Percentiles rank a stretch among this genome's conserved stretches.
Conservation (phyloP, 345 rosid genomes). For the Moricandia arvensis region DNA sequence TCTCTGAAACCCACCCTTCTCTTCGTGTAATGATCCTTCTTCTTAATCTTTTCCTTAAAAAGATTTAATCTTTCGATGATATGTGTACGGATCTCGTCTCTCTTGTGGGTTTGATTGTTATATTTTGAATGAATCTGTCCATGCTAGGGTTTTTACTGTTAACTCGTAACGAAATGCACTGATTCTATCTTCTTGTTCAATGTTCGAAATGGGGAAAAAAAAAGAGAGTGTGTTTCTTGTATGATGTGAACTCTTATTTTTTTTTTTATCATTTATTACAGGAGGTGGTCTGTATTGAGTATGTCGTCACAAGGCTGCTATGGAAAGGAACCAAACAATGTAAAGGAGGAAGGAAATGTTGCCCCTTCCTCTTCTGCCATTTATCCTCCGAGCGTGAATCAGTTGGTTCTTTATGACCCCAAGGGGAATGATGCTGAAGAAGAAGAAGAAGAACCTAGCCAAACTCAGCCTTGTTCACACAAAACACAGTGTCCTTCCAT, state of each 20-base stretch:
- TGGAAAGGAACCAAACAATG: constrained; percentile 32
- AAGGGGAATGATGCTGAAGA: constrained; percentile 39
- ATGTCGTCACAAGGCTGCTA: constrained; percentile 45
- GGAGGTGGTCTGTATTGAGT: constrained; percentile 19
- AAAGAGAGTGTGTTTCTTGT: neutral
- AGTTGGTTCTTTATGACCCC: constrained; percentile 66
- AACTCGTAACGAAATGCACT: neutral
- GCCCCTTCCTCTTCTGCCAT: constrained; percentile 29
- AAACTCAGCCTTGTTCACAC: constrained; percentile 31
- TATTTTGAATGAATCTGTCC: neutral
- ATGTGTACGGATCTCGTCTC: constrained; percentile 11
- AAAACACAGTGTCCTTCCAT: constrained; percentile 56
- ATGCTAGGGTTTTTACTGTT: neutral
- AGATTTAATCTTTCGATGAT: neutral
- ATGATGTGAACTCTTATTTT: neutral
- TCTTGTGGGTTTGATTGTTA: neutral
- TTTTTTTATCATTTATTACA: neutral
- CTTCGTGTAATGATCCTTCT: constrained; percentile 3
- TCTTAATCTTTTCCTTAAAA: neutral
- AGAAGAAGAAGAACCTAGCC: constrained; percentile 17
- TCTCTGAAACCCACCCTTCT: neutral
- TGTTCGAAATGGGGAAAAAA: no score
- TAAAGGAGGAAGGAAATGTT: constrained; percentile 46
- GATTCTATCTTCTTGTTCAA: neutral
- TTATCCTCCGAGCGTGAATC: constrained; percentile 40